These are phyloP conservation scores for Auriscalpium orientale DNA, from an alignment of 768 basidiomycete genomes.

Conservation along the genomic window DNA sequence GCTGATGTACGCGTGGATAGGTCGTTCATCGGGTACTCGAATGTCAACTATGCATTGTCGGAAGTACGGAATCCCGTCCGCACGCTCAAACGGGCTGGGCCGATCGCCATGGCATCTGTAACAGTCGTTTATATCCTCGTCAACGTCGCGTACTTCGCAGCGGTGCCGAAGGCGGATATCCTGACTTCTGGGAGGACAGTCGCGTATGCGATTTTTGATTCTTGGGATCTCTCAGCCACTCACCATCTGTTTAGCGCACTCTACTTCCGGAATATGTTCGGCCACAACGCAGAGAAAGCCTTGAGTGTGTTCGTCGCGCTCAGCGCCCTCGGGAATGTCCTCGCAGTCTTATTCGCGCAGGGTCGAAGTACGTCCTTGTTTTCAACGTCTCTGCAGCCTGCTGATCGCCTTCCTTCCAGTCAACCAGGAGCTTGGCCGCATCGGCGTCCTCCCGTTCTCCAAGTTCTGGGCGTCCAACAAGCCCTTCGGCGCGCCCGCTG, in stretches of 20 bases:
- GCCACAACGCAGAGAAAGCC: slow-evolving; percentile 49
- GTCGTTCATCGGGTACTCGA: slow-evolving; percentile 68
- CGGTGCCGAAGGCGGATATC: slow-evolving; percentile 64
- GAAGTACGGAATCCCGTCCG: slow-evolving; percentile 63
- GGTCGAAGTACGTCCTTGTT: slow-evolving; percentile 42
- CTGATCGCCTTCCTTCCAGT: slow-evolving; percentile 28
- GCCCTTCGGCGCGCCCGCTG: slow-evolving; percentile 60
- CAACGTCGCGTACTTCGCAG: slow-evolving; percentile 70
- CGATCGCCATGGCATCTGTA: slow-evolving; percentile 55
- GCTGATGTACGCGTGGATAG: slow-evolving; percentile 24
- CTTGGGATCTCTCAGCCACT: background rate
- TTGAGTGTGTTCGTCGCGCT: slow-evolving; percentile 57
- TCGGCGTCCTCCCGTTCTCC: slow-evolving; percentile 61
- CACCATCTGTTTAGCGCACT: slow-evolving; percentile 38
- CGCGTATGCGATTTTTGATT: slow-evolving; percentile 39
- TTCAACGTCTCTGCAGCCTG: slow-evolving; percentile 5
- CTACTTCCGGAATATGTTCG: slow-evolving; percentile 71
- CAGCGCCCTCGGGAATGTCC: slow-evolving; percentile 56
- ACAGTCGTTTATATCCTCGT: slow-evolving; percentile 53
- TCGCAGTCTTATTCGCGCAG: slow-evolving; percentile 58
- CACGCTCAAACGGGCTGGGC: slow-evolving; percentile 65
- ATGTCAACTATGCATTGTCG: slow-evolving; percentile 68
- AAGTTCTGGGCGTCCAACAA: slow-evolving; percentile 63
- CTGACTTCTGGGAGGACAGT: slow-evolving; percentile 54
- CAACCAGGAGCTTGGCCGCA: slow-evolving; percentile 66